Conservation (phyloP, 495 filamentous ascomycete species). For the Penicillium bovifimosum region DNA sequence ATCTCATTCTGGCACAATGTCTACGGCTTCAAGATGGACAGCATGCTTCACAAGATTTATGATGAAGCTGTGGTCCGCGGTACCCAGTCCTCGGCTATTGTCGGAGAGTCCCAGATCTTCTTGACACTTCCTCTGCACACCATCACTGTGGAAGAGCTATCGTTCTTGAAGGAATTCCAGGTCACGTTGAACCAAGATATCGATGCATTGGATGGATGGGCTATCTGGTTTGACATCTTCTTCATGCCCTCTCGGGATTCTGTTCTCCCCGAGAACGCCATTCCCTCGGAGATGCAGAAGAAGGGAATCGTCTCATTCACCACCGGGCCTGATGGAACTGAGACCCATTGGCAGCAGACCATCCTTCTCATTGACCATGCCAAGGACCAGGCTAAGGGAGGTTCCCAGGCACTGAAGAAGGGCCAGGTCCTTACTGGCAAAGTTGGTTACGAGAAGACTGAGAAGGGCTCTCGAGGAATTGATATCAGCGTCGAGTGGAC, state of each 20-base stretch:
- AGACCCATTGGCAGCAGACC: slow-evolving; percentile 52
- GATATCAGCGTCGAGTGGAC: slow-evolving; percentile 48
- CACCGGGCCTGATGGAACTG: slow-evolving; percentile 45
- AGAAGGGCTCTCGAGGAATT: slow-evolving; percentile 40
- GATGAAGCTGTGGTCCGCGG: slow-evolving; percentile 55
- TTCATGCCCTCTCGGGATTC: slow-evolving; percentile 49
- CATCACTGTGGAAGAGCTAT: slow-evolving; percentile 51
- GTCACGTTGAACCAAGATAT: slow-evolving; percentile 50
- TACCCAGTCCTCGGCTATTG: slow-evolving; percentile 37
- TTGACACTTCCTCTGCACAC: slow-evolving; percentile 51
- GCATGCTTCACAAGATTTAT: slow-evolving; percentile 52
- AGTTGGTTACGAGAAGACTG: slow-evolving; percentile 46
- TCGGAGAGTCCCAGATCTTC: slow-evolving; percentile 47
- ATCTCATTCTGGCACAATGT: slow-evolving; percentile 66
- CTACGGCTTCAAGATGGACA: slow-evolving; percentile 53
- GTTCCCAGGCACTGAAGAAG: slow-evolving; percentile 36
- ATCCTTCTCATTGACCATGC: slow-evolving; percentile 43
- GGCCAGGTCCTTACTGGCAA: slow-evolving; percentile 45
- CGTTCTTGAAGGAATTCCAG: slow-evolving; percentile 52
- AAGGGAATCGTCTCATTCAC: slow-evolving; percentile 48
- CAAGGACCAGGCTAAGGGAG: slow-evolving; percentile 19
- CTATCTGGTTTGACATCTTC: slow-evolving; percentile 62
- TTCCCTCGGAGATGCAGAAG: slow-evolving; percentile 40
- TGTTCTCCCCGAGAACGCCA: slow-evolving; percentile 38
- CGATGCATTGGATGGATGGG: slow-evolving; percentile 54